A percentile compares a stretch with the other conserved stretches of the same genome.
Evolutionary conservation across 2,329 filamentous ascomycete species (phyloP).

Genomic region (Epichloe typhina): DNA sequence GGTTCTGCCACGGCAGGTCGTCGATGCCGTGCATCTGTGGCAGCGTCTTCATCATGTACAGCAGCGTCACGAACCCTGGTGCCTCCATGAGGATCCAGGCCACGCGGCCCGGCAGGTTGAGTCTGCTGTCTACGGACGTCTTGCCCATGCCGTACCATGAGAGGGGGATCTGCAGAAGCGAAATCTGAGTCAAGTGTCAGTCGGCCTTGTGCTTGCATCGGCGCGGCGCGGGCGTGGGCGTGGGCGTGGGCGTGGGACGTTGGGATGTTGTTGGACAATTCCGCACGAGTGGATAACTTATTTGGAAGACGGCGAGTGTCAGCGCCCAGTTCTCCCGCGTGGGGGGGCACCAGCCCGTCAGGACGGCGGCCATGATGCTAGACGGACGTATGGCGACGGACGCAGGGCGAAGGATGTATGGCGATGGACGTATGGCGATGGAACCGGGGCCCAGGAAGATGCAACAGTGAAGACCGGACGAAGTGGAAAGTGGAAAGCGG

Average conservation of each 20-base stretch:
- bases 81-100: conserved; percentile 86
- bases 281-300: conserved; percentile 36
- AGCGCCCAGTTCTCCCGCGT: conserved; percentile 42
- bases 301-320: conserved; percentile 38
- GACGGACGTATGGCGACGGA: too few relatives aligned
- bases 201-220: neutral
- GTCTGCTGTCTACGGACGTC: conserved; percentile 57
- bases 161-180: conserved; percentile 57
- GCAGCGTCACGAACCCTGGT: conserved; percentile 60
- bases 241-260: neutral
- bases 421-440: too few relatives aligned
- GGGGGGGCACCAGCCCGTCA: conserved; percentile 46
- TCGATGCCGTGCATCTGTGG: conserved; percentile 43
- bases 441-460: too few relatives aligned
- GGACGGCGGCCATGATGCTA: conserved; percentile 27
- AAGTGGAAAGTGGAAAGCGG: too few relatives aligned
- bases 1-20: conserved; percentile 63
- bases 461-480: too few relatives aligned
- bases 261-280: neutral
- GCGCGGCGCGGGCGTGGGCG: neutral
- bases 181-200: conserved; percentile 37
- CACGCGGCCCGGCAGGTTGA: conserved; percentile 81
- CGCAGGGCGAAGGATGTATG: too few relatives aligned
- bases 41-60: conserved; percentile 66
- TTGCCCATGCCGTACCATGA: conserved; percentile 88